These are phyloP conservation scores for Trypanosoma lewisi DNA, from an alignment of 208 protist species.

Conservation along the genomic window DNA sequence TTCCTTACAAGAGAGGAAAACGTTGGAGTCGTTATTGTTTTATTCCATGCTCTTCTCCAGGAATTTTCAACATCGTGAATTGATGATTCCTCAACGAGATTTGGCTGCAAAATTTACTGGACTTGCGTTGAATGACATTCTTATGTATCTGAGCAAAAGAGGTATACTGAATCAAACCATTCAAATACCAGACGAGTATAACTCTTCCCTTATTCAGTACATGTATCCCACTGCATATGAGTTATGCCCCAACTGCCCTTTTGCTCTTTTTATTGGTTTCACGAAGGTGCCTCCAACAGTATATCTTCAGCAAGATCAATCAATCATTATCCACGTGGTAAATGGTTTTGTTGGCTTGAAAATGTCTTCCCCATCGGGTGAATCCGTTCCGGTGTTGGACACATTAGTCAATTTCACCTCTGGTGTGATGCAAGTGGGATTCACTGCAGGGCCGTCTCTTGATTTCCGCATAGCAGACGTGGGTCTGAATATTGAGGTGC, in stretches of 20 bases:
- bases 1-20: too few relatives aligned
- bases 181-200: constrained; percentile 26
- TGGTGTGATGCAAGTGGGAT: constrained; percentile 26
- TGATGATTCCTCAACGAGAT: constrained; percentile 8
- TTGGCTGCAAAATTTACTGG: constrained; percentile 29
- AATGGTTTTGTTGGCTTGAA: constrained; percentile 30
- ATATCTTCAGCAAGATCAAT: background rate
- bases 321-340: constrained; percentile 6
- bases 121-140: constrained; percentile 38
- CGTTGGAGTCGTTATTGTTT: background rate
- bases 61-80: background rate
- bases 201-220: constrained; percentile 46
- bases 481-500: constrained; percentile 27
- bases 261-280: constrained; percentile 25
- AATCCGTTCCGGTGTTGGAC: constrained; percentile 12
- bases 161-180: constrained; percentile 9
- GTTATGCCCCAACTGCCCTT: constrained; percentile 51
- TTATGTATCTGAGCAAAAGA: constrained; percentile 22
- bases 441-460: constrained; percentile 17
- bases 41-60: background rate
- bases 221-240: constrained; percentile 48
- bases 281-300: constrained; percentile 13
- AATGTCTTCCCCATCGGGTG: constrained; percentile 14
- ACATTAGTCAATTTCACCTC: constrained; percentile 27
- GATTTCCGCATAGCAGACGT: constrained; percentile 26